phyloP scores from a whole-genome alignment of 106 monocot species.

The Amphibolis antarctica region DNA sequence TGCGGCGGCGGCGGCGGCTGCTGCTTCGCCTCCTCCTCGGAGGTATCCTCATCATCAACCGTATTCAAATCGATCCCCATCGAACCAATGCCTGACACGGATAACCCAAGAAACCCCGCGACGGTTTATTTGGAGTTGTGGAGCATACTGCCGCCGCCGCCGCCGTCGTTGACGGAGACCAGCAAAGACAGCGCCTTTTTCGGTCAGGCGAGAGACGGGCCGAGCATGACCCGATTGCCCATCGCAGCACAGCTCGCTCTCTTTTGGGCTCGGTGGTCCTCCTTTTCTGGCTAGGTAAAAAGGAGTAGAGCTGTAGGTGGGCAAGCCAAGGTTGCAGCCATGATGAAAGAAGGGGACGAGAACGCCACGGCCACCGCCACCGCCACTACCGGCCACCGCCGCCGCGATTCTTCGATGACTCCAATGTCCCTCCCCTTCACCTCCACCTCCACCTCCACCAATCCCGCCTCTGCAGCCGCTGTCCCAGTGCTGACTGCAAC shows the following conservation, averaged over 20 bases:
- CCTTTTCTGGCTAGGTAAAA: no score
- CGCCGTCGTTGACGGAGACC: neutral
- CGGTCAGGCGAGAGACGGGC: neutral
- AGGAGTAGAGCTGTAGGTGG: neutral
- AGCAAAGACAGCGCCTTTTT: neutral
- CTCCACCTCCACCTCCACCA: neutral
- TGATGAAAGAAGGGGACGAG: neutral
- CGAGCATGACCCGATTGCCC: neutral
- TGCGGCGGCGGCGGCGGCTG: neutral
- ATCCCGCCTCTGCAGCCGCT: neutral
- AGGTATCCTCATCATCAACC: slow-evolving; percentile 44
- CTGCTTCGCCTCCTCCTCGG: slow-evolving; percentile 2
- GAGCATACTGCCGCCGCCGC: neutral
- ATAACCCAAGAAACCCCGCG: neutral
- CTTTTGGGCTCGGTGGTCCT: neutral
- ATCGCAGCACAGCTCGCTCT: neutral
- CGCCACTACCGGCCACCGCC: neutral
- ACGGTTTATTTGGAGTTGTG: no score
- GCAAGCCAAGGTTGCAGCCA: neutral
- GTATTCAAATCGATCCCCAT: slow-evolving; percentile 93
- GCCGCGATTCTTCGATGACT: neutral
- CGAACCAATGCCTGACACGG: neutral
- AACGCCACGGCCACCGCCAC: neutral
- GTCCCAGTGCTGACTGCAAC: neutral
- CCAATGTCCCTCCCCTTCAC: neutral